A percentile compares a stretch with the other conserved stretches of the same genome.
These are phyloP conservation scores for Grigorovia transvaalensis DNA, from an alignment of 805 yeast species.

Conservation along the genomic window DNA sequence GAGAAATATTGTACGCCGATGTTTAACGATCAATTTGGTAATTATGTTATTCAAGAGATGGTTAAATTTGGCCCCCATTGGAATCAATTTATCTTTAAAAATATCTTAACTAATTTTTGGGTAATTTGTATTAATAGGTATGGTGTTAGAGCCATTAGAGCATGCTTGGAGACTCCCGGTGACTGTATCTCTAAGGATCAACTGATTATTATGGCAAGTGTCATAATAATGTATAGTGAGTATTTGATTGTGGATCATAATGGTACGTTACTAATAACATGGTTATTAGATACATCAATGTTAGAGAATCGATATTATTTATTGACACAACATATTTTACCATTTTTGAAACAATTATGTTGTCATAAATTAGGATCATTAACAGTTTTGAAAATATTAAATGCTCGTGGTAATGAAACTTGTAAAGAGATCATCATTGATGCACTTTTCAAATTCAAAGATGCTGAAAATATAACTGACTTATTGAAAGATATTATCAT, in stretches of 20 bases:
- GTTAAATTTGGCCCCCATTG: constrained; percentile 81
- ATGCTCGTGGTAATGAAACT: constrained; percentile 50
- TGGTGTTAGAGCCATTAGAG: constrained; percentile 91
- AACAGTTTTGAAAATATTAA: constrained; percentile 69
- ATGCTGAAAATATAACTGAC: neutral
- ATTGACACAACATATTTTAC: constrained; percentile 51
- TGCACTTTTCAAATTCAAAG: constrained; percentile 37
- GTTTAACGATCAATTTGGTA: constrained; percentile 93
- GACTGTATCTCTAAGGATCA: constrained; percentile 52
- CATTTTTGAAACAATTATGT: constrained; percentile 53
- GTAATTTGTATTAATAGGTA: constrained; percentile 78
- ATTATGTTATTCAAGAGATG: constrained; percentile 94
- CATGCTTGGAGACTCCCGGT: constrained; percentile 69
- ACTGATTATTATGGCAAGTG: constrained; percentile 58
- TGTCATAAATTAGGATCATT: constrained; percentile 78
- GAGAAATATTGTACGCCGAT: constrained; percentile 74
- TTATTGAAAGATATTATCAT: constrained; percentile 46
- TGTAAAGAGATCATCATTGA: constrained; percentile 53
- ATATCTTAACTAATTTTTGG: constrained; percentile 65
- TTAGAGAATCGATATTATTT: constrained; percentile 53
- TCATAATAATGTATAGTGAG: constrained; percentile 67
- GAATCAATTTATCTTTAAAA: constrained; percentile 81
- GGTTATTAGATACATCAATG: constrained; percentile 84
- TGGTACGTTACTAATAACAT: constrained; percentile 81
- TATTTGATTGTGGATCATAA: constrained; percentile 74